Evolutionary conservation across 2,329 filamentous ascomycete species (phyloP), one percentile per base, ranked within the genome.

Genomic region (Ceratocystiopsis sp.): DNA sequence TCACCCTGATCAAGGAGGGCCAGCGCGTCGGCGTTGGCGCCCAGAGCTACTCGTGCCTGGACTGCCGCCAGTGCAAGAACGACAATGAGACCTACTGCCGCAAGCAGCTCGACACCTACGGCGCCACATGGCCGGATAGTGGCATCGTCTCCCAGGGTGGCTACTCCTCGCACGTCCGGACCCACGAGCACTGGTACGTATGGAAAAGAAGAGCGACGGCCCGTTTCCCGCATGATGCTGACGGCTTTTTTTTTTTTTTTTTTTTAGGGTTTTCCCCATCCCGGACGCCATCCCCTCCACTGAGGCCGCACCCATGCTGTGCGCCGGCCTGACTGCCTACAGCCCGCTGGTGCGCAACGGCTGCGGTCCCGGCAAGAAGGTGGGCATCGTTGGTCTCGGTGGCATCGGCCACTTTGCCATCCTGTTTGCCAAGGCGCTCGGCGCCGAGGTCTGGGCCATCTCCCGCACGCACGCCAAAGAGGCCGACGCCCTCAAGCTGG

Each of bases 261-360:
- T 35, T 21, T 19, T 18, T 48, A 71, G 68, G 69, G 69, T 73
- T 38, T 76, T 73, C 55, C 80, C 80, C 54, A 87, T 93, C 49
- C 85, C 84, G 34, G 82, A 86, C 32, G 73, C 67, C 42, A 69
- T 93, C 38, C 53, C 66, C 11, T 72, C 68, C 50, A 59, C 63
- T 44, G 61, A 78, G 41, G 82, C 78, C 1, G 84, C 83, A 2
- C 82, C 81, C 11, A 85, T 87, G 80, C 70, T 91, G 51, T 93
- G 85, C 60, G 85, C 83, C 36, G 85, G 85, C 49, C 68, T 93
- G 50, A 93, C 85, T 4, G 76, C 77, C 46, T 93, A 78, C 64
- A 80, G 74, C 47, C 84, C 85, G 1, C 68, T 93, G 14, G 78
- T 83, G 49, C 73, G 84, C 40, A 78, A 86, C 54, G 81, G 81